These are phyloP conservation scores for Lophiotrema nucula DNA, from an alignment of 495 filamentous ascomycete genomes.

Conservation along the genomic window DNA sequence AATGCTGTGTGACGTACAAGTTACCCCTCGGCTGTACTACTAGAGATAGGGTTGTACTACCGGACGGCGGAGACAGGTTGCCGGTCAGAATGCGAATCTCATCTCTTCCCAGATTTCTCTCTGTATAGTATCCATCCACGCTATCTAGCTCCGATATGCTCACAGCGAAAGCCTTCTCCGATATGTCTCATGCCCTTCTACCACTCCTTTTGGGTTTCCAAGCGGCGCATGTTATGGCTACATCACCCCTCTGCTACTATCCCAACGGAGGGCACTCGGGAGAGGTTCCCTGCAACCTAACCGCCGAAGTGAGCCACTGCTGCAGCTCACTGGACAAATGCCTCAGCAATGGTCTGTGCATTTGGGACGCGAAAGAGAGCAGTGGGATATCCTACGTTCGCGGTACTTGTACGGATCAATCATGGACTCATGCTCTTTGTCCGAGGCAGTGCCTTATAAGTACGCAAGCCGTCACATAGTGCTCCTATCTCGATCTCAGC, in stretches of 20 bases:
- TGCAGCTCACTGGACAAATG: neutral
- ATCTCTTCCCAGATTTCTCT: too few relatives aligned
- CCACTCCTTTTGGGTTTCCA: too few relatives aligned
- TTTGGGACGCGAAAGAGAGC: neutral
- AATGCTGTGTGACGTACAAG: too few relatives aligned
- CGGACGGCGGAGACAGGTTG: too few relatives aligned
- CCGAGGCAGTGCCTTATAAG: neutral
- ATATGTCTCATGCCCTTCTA: too few relatives aligned
- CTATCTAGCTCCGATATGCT: too few relatives aligned
- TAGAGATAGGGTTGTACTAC: too few relatives aligned
- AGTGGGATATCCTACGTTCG: neutral
- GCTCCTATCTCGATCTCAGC: neutral
- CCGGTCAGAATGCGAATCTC: too few relatives aligned
- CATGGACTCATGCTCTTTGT: neutral
- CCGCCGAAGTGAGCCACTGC: neutral
- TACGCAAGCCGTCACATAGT: neutral
- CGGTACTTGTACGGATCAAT: neutral
- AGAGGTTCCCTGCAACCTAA: neutral
- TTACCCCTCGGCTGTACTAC: too few relatives aligned
- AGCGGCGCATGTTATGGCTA: too few relatives aligned
- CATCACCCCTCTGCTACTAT: neutral
- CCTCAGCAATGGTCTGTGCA: neutral
- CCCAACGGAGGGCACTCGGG: neutral
- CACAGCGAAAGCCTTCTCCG: too few relatives aligned
- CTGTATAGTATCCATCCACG: too few relatives aligned